phyloP scores from a whole-genome alignment of 495 filamentous ascomycete genomes.

The Hypoxylon perforatum region DNA sequence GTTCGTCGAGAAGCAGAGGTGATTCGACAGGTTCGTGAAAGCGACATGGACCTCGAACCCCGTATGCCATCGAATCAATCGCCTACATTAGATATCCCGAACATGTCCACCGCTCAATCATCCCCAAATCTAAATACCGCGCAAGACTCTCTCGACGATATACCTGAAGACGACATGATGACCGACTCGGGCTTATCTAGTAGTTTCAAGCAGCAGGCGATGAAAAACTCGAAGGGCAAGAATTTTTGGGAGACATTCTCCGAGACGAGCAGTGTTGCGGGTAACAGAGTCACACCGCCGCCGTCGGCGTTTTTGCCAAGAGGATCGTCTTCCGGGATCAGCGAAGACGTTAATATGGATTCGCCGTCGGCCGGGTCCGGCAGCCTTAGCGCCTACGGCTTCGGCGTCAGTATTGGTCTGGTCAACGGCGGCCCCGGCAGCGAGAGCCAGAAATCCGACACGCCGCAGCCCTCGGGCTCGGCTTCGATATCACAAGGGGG shows the following conservation, averaged over 20 bases:
- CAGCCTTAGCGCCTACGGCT: constrained; percentile 24
- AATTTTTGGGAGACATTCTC: constrained; percentile 85
- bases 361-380: constrained; percentile 65
- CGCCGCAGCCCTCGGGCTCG: constrained; percentile 59
- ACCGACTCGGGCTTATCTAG: constrained; percentile 66
- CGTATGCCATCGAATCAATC: constrained; percentile 38
- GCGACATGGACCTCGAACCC: constrained; percentile 64
- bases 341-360: constrained; percentile 83
- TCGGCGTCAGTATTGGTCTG: constrained; percentile 23
- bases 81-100: constrained; percentile 33
- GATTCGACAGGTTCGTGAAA: constrained; percentile 89
- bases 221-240: constrained; percentile 74
- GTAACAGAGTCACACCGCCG: constrained; percentile 71
- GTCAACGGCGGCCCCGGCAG: constrained; percentile 22
- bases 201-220: constrained; percentile 77
- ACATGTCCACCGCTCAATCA: constrained; percentile 61
- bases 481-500: constrained; percentile 49
- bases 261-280: constrained; percentile 61
- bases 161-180: constrained; percentile 71
- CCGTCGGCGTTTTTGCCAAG: constrained; percentile 65
- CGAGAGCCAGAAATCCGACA: constrained; percentile 40
- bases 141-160: constrained; percentile 65
- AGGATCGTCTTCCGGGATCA: constrained; percentile 69
- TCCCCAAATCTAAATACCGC: constrained; percentile 57
- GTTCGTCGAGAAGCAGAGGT: constrained; percentile 93